Evolutionary conservation across 257 asterid genomes (phyloP), one percentile per base, ranked within the genome.

Genomic region (Petunia secreta): DNA sequence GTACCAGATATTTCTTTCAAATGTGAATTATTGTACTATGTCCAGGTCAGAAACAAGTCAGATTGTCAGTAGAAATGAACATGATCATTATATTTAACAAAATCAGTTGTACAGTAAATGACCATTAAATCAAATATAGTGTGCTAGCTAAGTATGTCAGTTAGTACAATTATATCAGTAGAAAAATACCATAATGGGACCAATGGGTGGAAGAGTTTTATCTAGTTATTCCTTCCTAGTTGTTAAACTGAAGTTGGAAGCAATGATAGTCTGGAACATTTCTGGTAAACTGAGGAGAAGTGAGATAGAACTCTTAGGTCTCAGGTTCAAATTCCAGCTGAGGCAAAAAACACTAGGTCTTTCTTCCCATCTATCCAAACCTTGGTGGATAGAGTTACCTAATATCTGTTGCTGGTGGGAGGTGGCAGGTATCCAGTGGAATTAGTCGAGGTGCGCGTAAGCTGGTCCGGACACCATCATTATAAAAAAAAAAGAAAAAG

Each of bases 11-110:
- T 52, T 54, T 58, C 81, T 58, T 66, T 55, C 80, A 44, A 46
- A n/a, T 79, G 65, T 4, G 62, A 50, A 77, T 71, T 55, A 46
- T 63, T 41, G 75, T 71, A 63, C 82, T 41, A 80, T 58, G 34
- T 53, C 57, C 77, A 60, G 55, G 64, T 83, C 76, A 80, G 68
- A 60, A 53, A 41, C 80, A 82, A 73, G 80, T 82, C 63, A 80
- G 79, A 77, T 86, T 83, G 1, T 69, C 40, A n/a, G 43, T 78
- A 40, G 43, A 39, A 55, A 39, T 34, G 8, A 76, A 76, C 59
- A 63, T 78, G 74, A 64, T 46, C 40, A 62, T 62, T 43, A 78
- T 63, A 63, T 14, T 63, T 6, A 63, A 63, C 68, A 63, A 3
- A 37, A 36, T 63, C 68, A 9, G n/a, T 63, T 34, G 43, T 63